A percentile compares a stretch with the other conserved stretches of the same genome.
Evolutionary conservation across 345 rosid genomes (phyloP).

Genomic region (Camelina laxa): DNA sequence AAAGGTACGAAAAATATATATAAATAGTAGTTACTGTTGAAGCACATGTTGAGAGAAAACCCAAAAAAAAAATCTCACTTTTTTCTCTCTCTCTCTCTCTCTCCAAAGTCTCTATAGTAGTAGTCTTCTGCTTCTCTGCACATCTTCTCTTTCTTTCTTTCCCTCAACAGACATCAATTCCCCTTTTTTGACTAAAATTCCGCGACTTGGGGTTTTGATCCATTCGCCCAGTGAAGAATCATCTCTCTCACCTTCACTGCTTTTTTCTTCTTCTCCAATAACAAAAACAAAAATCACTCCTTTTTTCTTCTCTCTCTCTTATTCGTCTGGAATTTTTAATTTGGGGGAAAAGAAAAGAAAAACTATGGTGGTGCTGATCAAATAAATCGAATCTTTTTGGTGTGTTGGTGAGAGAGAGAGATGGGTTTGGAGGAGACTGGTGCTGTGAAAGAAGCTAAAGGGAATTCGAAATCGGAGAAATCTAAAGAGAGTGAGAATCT

Average conservation of each 20-base stretch:
- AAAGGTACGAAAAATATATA: neutral
- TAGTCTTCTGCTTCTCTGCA: slow-evolving; percentile 14
- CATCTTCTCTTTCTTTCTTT: slow-evolving; percentile 24
- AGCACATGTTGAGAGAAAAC: slow-evolving; percentile 23
- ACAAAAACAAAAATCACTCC: slow-evolving; percentile 24
- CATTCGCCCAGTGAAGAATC: slow-evolving; percentile 33
- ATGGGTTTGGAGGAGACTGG: slow-evolving; percentile 38
- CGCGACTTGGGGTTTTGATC: slow-evolving; percentile 41
- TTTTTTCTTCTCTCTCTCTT: neutral
- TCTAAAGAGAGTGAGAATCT: slow-evolving; percentile 48
- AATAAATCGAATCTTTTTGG: neutral
- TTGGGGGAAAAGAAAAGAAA: neutral
- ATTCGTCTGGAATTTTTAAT: neutral
- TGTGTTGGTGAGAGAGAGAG: slow-evolving; percentile 21
- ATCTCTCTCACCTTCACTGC: slow-evolving; percentile 16
- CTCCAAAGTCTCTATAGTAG: too few relatives aligned
- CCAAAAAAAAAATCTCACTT: slow-evolving; percentile 27
- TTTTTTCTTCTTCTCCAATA: neutral
- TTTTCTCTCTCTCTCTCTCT: slow-evolving; percentile 21
- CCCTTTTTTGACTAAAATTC: slow-evolving; percentile 46
- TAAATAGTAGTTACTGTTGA: slow-evolving; percentile 26
- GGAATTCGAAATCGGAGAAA: slow-evolving; percentile 32
- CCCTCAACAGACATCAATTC: slow-evolving; percentile 40
- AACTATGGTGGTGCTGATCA: slow-evolving; percentile 20
- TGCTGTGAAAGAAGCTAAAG: slow-evolving; percentile 21